Percentiles rank a stretch among this genome's conserved stretches.
Conservation (phyloP, 331 rosid genomes). For the Stylosanthes scabra region DNA sequence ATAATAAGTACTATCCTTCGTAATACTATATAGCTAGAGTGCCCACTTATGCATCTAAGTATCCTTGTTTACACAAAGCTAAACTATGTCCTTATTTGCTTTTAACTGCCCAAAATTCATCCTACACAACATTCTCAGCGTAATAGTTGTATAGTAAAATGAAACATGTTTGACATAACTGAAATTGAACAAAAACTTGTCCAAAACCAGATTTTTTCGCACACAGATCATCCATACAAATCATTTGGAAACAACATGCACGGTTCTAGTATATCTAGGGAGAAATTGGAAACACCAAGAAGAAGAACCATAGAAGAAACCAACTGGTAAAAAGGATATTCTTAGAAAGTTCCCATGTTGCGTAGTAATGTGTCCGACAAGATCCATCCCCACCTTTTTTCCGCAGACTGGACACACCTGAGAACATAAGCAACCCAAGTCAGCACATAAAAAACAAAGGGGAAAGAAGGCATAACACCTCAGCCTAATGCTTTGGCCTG, state of each 20-base stretch:
- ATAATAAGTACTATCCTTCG: no score
- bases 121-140: no score
- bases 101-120: no score
- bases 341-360: conserved; percentile 84
- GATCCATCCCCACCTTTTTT: conserved; percentile 70
- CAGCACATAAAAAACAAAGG: conserved; percentile 16
- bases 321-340: conserved; percentile 67
- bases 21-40: no score
- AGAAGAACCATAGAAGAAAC: conserved; percentile 5
- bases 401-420: conserved; percentile 92
- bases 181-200: not conserved
- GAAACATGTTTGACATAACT: not conserved
- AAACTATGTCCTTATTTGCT: no score
- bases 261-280: not conserved
- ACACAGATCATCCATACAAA: not conserved
- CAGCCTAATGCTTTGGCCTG: not conserved
- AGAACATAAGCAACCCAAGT: conserved; percentile 18
- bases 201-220: not conserved
- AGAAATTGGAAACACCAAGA: conserved; percentile 7
- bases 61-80: no score
- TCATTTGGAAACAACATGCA: conserved; percentile 1
- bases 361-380: conserved; percentile 74
- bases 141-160: not conserved
- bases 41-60: no score
- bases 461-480: conserved; percentile 2